Percentiles rank a stretch among this genome's conserved stretches.
These are phyloP conservation scores for Heterobasidion irregulare DNA, from an alignment of 1,284 basidiomycete genomes.

Conservation along the genomic window DNA sequence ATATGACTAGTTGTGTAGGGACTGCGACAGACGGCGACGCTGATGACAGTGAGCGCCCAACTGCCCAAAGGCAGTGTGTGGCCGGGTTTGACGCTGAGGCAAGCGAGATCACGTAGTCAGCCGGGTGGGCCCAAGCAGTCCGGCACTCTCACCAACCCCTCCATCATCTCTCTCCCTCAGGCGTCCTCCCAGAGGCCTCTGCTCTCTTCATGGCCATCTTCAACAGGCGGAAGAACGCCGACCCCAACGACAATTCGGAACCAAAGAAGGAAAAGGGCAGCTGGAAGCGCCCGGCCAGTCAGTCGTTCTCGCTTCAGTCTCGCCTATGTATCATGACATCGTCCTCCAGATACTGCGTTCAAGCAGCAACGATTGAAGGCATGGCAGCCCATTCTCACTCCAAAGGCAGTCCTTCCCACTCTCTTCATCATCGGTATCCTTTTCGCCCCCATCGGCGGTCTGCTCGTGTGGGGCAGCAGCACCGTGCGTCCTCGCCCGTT, in stretches of 20 bases:
- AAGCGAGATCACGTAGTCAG: not conserved
- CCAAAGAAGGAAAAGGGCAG: slow-evolving; percentile 79
- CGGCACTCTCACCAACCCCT: not conserved
- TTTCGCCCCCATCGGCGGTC: slow-evolving; percentile 93
- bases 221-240: slow-evolving; percentile 21
- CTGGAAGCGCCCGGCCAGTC: slow-evolving; percentile 85
- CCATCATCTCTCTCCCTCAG: slow-evolving; percentile 3
- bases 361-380: slow-evolving; percentile 99
- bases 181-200: slow-evolving; percentile 9
- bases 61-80: not conserved
- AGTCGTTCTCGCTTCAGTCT: slow-evolving; percentile 22
- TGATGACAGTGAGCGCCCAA: too few species aligned
- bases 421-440: slow-evolving; percentile 92
- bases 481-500: slow-evolving; percentile 32
- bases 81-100: not conserved
- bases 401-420: slow-evolving; percentile 93
- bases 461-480: slow-evolving; percentile 86
- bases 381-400: slow-evolving; percentile 99
- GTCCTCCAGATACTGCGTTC: slow-evolving; percentile 81
- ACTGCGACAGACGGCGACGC: not conserved
- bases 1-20: not conserved
- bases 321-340: slow-evolving; percentile 5
- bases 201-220: slow-evolving; percentile 28
- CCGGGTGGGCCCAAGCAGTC: not conserved
- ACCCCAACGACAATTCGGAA: slow-evolving; percentile 17